Evolutionary conservation across 2,329 filamentous ascomycete species (phyloP), one percentile per base, ranked within the genome.

Genomic region (Periconia sp.): DNA sequence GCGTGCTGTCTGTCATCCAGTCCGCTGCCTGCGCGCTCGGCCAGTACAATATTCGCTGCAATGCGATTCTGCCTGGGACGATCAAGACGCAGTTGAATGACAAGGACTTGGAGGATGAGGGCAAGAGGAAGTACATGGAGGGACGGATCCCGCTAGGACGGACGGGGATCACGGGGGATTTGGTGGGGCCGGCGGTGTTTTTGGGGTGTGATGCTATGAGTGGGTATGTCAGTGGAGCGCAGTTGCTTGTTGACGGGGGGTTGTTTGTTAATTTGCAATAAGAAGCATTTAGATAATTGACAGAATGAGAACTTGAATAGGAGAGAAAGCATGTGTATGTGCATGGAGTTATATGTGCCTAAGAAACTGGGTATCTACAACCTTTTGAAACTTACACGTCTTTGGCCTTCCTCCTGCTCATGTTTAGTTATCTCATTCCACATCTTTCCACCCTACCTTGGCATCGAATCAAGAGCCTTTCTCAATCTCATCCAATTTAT

Each of bases 21-120:
- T 89, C 85, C 52, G 84, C 83, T 25, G 90, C 90, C 0, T 87
- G 89, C 23, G 88, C 90, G 7, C 71, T 95, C 31, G 90, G 90
- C 0, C 80, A 82, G 60, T 81, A 94, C 67, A 76, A 78, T 4
- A 91, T 95, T 40, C 73, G 90, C 38, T 95, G 90, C 66, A 95
- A 95, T 67, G 89, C 90, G 1, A 70, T 95, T 40, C 72, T 95
- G 11, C 90, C 90, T 1, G 90, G 90, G 0, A 95, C 89, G 0
- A 88, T 95, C 45, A 80, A 83, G 58, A 95, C 90, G 21, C 88
- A 91, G 75, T 72, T 95, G 43, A 95, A 94, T 63, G 89, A 94
- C 60, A 83, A 84, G 65, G 90, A 95, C 72, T 72, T 95, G 58
- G 80, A 77, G n/a, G 81, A 91, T 61, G 82, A 85, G 3, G 74